Conservation (phyloP, 1,139 yeast genomes). For the Groenewaldozyma sp. region DNA sequence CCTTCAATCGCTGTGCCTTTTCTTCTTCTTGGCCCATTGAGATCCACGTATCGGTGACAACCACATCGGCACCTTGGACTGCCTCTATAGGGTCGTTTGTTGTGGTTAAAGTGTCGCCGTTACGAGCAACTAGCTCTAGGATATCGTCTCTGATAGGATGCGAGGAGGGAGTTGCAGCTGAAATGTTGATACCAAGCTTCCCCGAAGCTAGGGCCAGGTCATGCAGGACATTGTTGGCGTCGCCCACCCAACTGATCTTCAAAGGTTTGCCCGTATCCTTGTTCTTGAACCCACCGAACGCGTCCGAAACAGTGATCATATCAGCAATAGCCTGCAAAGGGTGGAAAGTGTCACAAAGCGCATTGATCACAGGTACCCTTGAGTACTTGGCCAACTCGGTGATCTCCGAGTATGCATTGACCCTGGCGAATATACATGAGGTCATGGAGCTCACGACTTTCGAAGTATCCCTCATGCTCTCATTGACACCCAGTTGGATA, state of each 20-base stretch:
- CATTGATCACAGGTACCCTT: conserved; percentile 82
- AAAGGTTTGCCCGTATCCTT: conserved; percentile 24
- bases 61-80: conserved; percentile 59
- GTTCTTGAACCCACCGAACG: conserved; percentile 49
- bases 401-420: conserved; percentile 74
- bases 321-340: conserved; percentile 96
- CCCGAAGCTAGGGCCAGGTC: conserved; percentile 89
- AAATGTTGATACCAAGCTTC: conserved; percentile 73
- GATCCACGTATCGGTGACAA: conserved; percentile 96
- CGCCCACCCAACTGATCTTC: conserved; percentile 93
- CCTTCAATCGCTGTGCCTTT: conserved; percentile 58
- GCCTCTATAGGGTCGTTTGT: conserved; percentile 69
- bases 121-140: conserved; percentile 45
- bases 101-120: conserved; percentile 48
- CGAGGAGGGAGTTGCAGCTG: conserved; percentile 74
- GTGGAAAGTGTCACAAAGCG: conserved; percentile 86
- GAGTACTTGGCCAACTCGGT: conserved; percentile 57
- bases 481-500: conserved; percentile 91
- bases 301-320: conserved; percentile 72
- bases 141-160: conserved; percentile 58
- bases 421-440: conserved; percentile 92
- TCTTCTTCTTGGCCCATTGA: conserved; percentile 96
- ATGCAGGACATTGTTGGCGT: conserved; percentile 89
- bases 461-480: conserved; percentile 78
- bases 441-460: conserved; percentile 91